A percentile compares a stretch with the other conserved stretches of the same genome.
These are phyloP conservation scores for Plasmodium relictum DNA, from an alignment of 169 alveolate species.

Conservation along the genomic window DNA sequence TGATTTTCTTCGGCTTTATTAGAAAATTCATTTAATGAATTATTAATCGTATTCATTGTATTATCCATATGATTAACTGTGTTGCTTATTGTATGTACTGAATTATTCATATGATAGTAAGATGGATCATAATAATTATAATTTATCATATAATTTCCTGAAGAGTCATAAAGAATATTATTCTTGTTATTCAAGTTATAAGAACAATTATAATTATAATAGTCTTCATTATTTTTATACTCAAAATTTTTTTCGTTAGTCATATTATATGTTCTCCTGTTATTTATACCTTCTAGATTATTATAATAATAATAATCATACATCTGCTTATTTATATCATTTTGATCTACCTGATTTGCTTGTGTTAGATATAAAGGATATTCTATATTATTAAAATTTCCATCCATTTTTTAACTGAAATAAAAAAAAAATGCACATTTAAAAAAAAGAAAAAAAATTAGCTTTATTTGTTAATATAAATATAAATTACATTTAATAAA, in stretches of 20 bases:
- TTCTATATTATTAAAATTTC: constrained; percentile 26
- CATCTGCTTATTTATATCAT: constrained; percentile 39
- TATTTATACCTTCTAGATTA: constrained; percentile 14
- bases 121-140: constrained; percentile 22
- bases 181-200: constrained; percentile 1
- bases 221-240: constrained; percentile 15
- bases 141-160: constrained; percentile 37
- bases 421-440: constrained; percentile 5
- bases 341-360: constrained; percentile 22
- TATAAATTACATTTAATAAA: too few relatives aligned
- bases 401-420: constrained; percentile 33
- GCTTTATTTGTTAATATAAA: neutral
- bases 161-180: constrained; percentile 3
- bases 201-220: constrained; percentile 12
- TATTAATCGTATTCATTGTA: constrained; percentile 3
- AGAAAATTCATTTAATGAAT: constrained; percentile 23
- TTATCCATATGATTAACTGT: constrained; percentile 1
- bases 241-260: constrained; percentile 7
- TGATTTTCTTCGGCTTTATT: constrained; percentile 21
- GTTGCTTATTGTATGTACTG: constrained; percentile 7
- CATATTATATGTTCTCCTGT: constrained; percentile 25
- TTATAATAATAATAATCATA: constrained; percentile 51
- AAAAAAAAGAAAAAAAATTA: neutral
- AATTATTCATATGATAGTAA: constrained; percentile 19
- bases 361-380: neutral